Evolutionary conservation across 2,329 filamentous ascomycete genomes (phyloP), one percentile per base, ranked within the genome.

Genomic region (Tympanopsis confertula): DNA sequence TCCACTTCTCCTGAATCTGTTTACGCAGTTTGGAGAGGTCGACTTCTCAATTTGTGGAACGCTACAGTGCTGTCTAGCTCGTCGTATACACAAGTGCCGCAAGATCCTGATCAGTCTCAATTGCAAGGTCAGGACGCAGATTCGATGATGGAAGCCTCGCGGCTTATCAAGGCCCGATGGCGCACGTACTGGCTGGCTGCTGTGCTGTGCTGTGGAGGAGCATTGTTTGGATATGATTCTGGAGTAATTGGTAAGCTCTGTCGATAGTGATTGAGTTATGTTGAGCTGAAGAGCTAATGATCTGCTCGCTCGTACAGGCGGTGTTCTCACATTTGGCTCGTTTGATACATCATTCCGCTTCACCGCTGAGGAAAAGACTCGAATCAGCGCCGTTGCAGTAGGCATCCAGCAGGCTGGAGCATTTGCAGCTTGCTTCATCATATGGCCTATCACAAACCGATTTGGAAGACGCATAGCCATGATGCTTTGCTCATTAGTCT

Each of bases 351-450:
- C 63, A 40, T 61, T 64, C 43, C 47, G 54, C 14, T 55, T 56
- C 38, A 51, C 44, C 3, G 44, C 49, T 2, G 44, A 42, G 5
- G 47, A 54, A 32, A 50, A 52, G 35, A 42, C 57, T 1, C 54
- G 46, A 13, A 56, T 62, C 14, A 51, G 51, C 35, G 61, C 59
- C 14, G 59, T 60, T 38, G 61, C 59, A 19, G 58, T 57, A 7
- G 62, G 59, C 47, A 48, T 64, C 29, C 45, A 63, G 3, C 61
- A 64, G 38, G 59, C 61, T 3, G 61, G 60, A 42, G 59, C 61
- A 18, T 64, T 64, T 47, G 58, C 64, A 41, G 51, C 58, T 2
- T 63, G 60, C 38, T 61, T 64, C 45, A 60, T 61, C 43, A 50
- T 61, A 18, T 63, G 59, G 57, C 61, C 61, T 2, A 58, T 66